Evolutionary conservation across 73 alveolate genomes (phyloP).

Genomic region (Tetrahymena elliotti): DNA sequence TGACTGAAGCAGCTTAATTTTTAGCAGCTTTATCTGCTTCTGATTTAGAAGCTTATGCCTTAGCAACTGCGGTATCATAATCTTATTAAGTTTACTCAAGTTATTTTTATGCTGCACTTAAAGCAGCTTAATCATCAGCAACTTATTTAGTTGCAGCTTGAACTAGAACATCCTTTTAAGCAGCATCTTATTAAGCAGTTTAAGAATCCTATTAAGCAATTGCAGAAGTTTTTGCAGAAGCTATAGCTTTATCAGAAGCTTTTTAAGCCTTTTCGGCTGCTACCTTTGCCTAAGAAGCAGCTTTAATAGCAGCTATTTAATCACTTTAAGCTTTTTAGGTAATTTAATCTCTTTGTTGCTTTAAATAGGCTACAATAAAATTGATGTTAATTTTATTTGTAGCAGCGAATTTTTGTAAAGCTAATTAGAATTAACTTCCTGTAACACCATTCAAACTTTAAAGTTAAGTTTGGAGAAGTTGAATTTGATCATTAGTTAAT

Average conservation of each 20-base stretch:
- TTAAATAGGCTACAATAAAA: not conserved
- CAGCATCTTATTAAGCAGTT: not conserved
- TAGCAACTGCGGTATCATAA: not conserved
- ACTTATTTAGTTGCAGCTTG: not conserved
- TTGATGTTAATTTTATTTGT: not conserved
- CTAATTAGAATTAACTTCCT: not conserved
- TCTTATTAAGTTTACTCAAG: not conserved
- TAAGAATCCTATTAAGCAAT: not conserved
- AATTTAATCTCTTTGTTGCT: not conserved
- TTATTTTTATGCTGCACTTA: no score
- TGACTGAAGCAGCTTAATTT: not conserved
- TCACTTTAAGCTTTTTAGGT: not conserved
- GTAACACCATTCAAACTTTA: not conserved
- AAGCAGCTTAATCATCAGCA: not conserved
- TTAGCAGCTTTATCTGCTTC: not conserved
- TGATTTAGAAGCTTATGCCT: not conserved
- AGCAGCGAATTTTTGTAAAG: not conserved
- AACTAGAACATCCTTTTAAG: not conserved
- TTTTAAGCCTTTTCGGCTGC: not conserved
- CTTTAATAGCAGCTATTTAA: not conserved
- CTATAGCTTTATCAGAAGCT: not conserved
- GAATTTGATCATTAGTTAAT: not conserved
- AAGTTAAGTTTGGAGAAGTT: not conserved
- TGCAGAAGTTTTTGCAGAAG: not conserved
- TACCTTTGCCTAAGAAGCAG: not conserved